These are phyloP conservation scores for Colletotrichum graminicola DNA, from an alignment of 2,329 filamentous ascomycete genomes.

Conservation along the genomic window DNA sequence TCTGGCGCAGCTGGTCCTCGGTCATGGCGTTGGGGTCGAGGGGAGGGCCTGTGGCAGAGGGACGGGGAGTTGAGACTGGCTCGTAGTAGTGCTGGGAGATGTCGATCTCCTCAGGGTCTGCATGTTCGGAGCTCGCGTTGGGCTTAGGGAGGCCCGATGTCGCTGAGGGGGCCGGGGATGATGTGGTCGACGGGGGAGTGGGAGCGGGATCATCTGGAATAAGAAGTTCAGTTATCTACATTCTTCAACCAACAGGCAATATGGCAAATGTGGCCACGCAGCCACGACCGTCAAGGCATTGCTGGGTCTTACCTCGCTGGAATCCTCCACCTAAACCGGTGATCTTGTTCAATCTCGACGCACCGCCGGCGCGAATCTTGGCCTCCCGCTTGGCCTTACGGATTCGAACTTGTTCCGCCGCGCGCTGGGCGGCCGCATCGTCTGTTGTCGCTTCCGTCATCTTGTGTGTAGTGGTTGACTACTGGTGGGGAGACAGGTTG, in stretches of 20 bases:
- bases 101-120: slow-evolving; percentile 81
- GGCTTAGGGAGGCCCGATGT: slow-evolving; percentile 49
- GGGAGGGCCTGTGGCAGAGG: slow-evolving; percentile 45
- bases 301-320: slow-evolving; percentile 53
- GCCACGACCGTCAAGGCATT: background rate
- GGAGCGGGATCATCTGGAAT: slow-evolving; percentile 17
- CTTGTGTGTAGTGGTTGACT: slow-evolving; percentile 18
- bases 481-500: slow-evolving; percentile 17
- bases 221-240: background rate
- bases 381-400: slow-evolving; percentile 84
- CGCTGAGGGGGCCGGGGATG: slow-evolving; percentile 41
- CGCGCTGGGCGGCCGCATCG: slow-evolving; percentile 64
- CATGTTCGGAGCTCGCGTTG: slow-evolving; percentile 53
- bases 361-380: slow-evolving; percentile 80
- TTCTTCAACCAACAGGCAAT: background rate
- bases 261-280: background rate
- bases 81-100: slow-evolving; percentile 81
- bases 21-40: slow-evolving; percentile 55
- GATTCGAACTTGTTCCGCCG: slow-evolving; percentile 76
- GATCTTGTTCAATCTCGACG: slow-evolving; percentile 79
- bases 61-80: slow-evolving; percentile 52
- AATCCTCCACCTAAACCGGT: slow-evolving; percentile 75
- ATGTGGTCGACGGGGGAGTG: slow-evolving; percentile 28
- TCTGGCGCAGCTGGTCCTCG: slow-evolving; percentile 73
- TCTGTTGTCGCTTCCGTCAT: slow-evolving; percentile 60